Evolutionary conservation across 805 yeast genomes (phyloP), one percentile per base, ranked within the genome.

Genomic region (Candida michaelii): DNA sequence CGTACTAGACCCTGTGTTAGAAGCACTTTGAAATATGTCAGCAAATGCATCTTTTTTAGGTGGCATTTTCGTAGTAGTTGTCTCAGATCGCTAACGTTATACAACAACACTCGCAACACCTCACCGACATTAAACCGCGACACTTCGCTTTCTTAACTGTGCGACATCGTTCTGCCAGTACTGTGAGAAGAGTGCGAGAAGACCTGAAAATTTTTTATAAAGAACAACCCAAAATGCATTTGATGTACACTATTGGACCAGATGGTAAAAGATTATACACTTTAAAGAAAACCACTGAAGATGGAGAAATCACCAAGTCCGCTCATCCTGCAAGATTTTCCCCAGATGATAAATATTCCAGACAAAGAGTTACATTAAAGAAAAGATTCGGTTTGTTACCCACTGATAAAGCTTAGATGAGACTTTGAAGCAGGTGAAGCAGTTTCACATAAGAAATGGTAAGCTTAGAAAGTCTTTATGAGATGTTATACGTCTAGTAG

Each of bases 271-370:
- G 99, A 70, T 68, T 86, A 59, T 93, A 93, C 79, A 93, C 99
- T 42, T 76, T 93, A 54, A 74, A 87, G 67, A 93, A 93, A 74
- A 52, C 63, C 56, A 83, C 95, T 43, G 89, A 76, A 48, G 69
- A 74, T 6, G 98, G 99, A 49, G 96, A 89, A 66, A 89, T 91
- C 74, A 95, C 99, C 63, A 89, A 89, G 75, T 86, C 96, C 54
- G 99, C 99, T 31, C 99, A 93, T 69, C 99, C 99, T 49, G 99
- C 99, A 41, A 85, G 99, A 73, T 93, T 93, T 69, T 93, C 99
- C 25, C 99, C 99, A 55, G 99, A 93, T 66, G 99, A 93, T 80
- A 93, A 93, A 74, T 91, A 89, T 76, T 93, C 99, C 36, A 85
- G 97, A 77, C 98, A 93, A 72, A 88, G 99, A 80, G 97, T 93